Conservation (phyloP, 768 basidiomycete genomes). For the Serendipita indica region DNA sequence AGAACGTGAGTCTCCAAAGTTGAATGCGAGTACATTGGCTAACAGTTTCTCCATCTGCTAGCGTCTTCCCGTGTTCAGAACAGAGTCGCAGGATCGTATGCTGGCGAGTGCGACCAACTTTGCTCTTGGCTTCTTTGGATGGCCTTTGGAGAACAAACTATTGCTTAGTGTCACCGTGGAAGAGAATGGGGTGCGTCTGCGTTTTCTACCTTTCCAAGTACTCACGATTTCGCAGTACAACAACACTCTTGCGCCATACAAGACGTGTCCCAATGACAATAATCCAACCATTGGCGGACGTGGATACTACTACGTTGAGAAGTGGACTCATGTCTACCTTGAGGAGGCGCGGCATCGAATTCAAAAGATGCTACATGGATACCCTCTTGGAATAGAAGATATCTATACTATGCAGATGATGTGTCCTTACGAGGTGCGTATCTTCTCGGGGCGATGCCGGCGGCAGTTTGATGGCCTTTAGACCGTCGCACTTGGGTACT, state of each 20-base stretch:
- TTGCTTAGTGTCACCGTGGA: slow-evolving; percentile 24
- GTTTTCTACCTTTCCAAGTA: background rate
- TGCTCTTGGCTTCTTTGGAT: slow-evolving; percentile 38
- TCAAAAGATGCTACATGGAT: slow-evolving; percentile 41
- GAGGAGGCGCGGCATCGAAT: slow-evolving; percentile 47
- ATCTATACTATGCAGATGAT: slow-evolving; percentile 60
- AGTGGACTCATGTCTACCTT: slow-evolving; percentile 66
- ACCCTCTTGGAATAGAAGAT: slow-evolving; percentile 49
- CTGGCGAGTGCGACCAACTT: slow-evolving; percentile 38
- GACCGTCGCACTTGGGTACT: slow-evolving; percentile 87
- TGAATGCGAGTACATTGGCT: background rate
- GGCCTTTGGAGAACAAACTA: slow-evolving; percentile 28
- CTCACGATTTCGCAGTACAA: slow-evolving; percentile 40
- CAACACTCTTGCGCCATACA: slow-evolving; percentile 76
- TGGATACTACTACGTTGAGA: slow-evolving; percentile 37
- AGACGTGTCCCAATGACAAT: slow-evolving; percentile 58
- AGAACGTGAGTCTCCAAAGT: background rate
- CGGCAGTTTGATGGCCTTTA: slow-evolving; percentile 19
- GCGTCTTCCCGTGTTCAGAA: slow-evolving; percentile 35
- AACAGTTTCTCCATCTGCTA: background rate
- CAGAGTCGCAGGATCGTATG: slow-evolving; percentile 41
- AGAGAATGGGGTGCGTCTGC: slow-evolving; percentile 18
- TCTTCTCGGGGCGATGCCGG: background rate
- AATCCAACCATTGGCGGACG: slow-evolving; percentile 36
- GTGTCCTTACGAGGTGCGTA: slow-evolving; percentile 66